Evolutionary conservation across 805 yeast genomes (phyloP).

Genomic region (Scheffersomyces stipitis): DNA sequence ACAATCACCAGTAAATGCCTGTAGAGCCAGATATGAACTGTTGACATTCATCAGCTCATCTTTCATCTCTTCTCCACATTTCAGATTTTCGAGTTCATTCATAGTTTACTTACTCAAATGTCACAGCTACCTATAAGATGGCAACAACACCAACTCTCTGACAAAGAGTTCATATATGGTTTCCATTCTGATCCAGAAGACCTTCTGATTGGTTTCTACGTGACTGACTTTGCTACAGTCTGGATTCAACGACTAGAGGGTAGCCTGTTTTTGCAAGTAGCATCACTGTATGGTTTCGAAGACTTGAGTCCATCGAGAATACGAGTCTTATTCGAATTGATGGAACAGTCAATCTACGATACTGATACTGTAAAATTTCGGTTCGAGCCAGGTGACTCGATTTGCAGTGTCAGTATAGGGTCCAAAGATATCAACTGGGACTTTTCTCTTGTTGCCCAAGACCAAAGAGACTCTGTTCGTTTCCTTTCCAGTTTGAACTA

Average conservation of each 20-base stretch:
- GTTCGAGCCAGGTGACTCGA: too few species aligned
- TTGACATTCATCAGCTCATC: too few species aligned
- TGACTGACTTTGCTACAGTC: constrained; percentile 26
- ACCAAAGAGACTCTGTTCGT: constrained; percentile 1
- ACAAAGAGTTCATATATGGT: not conserved
- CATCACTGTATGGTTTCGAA: constrained; percentile 25
- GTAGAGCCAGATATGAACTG: too few species aligned
- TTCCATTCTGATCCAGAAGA: not conserved
- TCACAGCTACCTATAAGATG: too few species aligned
- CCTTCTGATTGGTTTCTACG: constrained; percentile 15
- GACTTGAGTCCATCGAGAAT: constrained; percentile 17
- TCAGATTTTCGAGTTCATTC: too few species aligned
- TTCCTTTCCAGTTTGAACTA: constrained; percentile 20
- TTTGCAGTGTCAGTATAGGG: not conserved
- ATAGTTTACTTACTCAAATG: too few species aligned
- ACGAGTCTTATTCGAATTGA: constrained; percentile 13
- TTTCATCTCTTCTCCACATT: too few species aligned
- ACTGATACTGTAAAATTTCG: too few species aligned
- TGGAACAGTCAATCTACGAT: constrained; percentile 5
- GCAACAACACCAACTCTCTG: too few species aligned
- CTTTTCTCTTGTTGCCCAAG: constrained; percentile 13
- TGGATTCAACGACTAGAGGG: constrained; percentile 24
- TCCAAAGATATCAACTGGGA: constrained; percentile 20
- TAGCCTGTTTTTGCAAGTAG: constrained; percentile 14
- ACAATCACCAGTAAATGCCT: too few species aligned